A percentile compares a stretch with the other conserved stretches of the same genome.
Evolutionary conservation across 2,329 filamentous ascomycete genomes (phyloP).

Genomic region (Ophiostoma fasciatum): DNA sequence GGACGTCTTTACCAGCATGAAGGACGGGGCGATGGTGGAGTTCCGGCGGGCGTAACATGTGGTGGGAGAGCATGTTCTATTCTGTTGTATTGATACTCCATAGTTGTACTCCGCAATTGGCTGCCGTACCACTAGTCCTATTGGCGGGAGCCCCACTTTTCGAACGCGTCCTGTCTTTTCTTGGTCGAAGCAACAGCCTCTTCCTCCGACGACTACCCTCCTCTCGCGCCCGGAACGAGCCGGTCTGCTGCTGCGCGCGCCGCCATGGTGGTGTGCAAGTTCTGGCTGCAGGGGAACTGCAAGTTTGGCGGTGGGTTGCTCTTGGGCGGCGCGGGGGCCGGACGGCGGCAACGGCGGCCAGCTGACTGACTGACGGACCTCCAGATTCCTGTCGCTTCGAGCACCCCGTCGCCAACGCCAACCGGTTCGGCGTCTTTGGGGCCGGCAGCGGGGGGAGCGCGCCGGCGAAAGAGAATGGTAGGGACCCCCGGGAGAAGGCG

Average conservation of each 20-base stretch:
- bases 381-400: conserved; percentile 40
- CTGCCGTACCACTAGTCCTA: too few relatives aligned
- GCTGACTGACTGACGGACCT: background rate
- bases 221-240: too few relatives aligned
- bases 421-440: conserved; percentile 37
- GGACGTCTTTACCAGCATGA: conserved; percentile 60
- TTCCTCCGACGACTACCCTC: background rate
- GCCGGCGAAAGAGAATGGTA: too few relatives aligned
- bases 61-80: too few relatives aligned
- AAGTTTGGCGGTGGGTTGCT: conserved; percentile 29
- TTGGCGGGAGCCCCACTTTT: conserved; percentile 1
- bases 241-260: too few relatives aligned
- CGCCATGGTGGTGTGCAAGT: conserved; percentile 26
- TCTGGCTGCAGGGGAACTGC: conserved; percentile 36
- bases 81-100: too few relatives aligned
- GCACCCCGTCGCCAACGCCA: conserved; percentile 29
- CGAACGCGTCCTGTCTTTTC: background rate
- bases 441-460: conserved; percentile 6
- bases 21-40: conserved; percentile 56
- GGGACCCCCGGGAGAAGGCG: too few relatives aligned
- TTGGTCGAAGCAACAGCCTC: background rate
- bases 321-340: too few relatives aligned
- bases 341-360: too few relatives aligned
- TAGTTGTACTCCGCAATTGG: too few relatives aligned
- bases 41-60: conserved; percentile 34